Evolutionary conservation across 176 grass and related monocot genomes (phyloP).

Genomic region (Avena eriantha): DNA sequence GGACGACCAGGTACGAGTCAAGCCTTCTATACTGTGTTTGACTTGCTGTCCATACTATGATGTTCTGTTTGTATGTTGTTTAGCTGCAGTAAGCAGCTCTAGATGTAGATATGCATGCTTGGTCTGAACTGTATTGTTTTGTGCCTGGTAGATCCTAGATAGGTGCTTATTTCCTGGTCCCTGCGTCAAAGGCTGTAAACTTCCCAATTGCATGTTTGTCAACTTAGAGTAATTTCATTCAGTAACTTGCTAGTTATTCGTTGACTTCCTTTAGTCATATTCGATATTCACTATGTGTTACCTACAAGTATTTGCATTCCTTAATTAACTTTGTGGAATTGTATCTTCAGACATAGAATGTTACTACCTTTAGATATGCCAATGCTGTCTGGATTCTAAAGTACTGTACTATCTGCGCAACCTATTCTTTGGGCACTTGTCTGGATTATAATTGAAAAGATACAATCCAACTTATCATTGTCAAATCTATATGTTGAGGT

Average conservation of each 20-base stretch:
- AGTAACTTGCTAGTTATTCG: too few species aligned
- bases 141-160: too few species aligned
- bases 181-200: too few species aligned
- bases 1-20: slow-evolving; percentile 76
- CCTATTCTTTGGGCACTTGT: not conserved
- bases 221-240: too few species aligned
- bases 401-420: not conserved
- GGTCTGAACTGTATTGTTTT: not conserved
- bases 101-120: not conserved
- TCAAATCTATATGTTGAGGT: too few species aligned
- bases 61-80: not conserved
- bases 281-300: too few species aligned
- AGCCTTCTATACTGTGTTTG: not conserved
- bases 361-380: not conserved
- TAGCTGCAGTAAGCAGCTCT: not conserved
- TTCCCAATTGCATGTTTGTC: too few species aligned
- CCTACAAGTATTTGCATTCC: too few species aligned
- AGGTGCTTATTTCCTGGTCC: too few species aligned
- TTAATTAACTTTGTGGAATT: too few species aligned
- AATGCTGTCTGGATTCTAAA: not conserved
- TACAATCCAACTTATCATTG: not conserved
- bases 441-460: not conserved
- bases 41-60: not conserved
- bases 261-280: too few species aligned
- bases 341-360: too few species aligned